Percentiles rank a stretch among this genome's conserved stretches.
These are phyloP conservation scores for Stentor coeruleus DNA, from an alignment of 73 alveolate species.

Conservation along the genomic window DNA sequence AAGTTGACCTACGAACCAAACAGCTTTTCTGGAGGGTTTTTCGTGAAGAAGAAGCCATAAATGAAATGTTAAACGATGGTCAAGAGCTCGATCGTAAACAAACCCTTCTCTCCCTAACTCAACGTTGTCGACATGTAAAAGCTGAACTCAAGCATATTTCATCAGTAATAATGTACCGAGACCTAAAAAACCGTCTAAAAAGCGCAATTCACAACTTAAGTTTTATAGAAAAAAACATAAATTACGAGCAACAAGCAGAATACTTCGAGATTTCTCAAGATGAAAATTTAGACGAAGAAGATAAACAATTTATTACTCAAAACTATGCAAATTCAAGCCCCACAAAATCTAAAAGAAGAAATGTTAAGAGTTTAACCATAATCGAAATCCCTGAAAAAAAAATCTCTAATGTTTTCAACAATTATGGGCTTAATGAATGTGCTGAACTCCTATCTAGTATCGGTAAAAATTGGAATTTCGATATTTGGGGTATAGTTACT, in stretches of 20 bases:
- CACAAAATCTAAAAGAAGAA: neutral
- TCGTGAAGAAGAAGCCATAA: neutral
- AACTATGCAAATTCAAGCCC: neutral
- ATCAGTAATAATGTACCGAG: neutral
- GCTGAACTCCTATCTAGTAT: neutral
- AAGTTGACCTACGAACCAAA: neutral
- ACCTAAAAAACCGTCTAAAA: neutral
- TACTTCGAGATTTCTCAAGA: neutral
- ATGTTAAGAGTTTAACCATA: neutral
- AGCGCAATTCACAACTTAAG: neutral
- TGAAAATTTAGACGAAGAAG: neutral
- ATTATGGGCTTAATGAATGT: neutral
- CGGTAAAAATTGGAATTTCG: conserved; percentile 3
- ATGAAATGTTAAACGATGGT: neutral
- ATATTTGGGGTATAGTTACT: neutral
- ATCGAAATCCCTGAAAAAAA: neutral
- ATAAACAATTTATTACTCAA: neutral
- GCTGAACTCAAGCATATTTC: neutral
- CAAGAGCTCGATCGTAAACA: neutral
- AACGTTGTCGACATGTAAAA: neutral
- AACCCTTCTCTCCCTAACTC: neutral
- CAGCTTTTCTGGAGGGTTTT: neutral
- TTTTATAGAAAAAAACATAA: no score
- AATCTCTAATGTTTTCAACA: neutral
- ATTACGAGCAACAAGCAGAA: no score